These are phyloP conservation scores for Penicillium sp. DNA, from an alignment of 2,329 filamentous ascomycete genomes.

Conservation along the genomic window DNA sequence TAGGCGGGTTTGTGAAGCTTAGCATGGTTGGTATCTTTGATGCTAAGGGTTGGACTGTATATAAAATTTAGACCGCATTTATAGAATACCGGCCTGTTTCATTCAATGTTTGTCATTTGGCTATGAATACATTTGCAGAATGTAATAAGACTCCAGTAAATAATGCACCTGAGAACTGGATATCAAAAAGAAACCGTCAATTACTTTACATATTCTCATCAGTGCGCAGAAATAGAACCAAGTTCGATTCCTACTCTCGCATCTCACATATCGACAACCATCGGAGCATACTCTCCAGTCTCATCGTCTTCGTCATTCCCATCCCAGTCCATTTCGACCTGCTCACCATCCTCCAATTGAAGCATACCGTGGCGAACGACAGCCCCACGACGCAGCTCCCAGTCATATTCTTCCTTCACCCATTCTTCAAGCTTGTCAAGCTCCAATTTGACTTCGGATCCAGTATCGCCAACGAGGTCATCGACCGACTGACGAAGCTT, in stretches of 20 bases:
- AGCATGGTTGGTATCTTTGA: not conserved
- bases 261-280: slow-evolving; percentile 52
- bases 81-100: not conserved
- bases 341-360: slow-evolving; percentile 62
- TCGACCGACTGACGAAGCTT: slow-evolving; percentile 54
- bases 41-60: slow-evolving; percentile 3
- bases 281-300: slow-evolving; percentile 62
- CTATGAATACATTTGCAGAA: not conserved
- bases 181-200: not conserved
- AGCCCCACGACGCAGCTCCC: slow-evolving; percentile 54
- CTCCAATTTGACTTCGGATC: slow-evolving; percentile 48
- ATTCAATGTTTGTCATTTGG: not conserved
- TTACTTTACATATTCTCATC: not conserved
- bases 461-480: slow-evolving; percentile 39
- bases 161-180: not conserved
- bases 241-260: slow-evolving; percentile 15
- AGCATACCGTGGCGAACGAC: slow-evolving; percentile 58
- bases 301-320: slow-evolving; percentile 64
- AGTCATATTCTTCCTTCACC: slow-evolving; percentile 55
- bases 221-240: not conserved
- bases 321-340: slow-evolving; percentile 57
- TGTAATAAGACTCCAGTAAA: not conserved
- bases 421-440: slow-evolving; percentile 56
- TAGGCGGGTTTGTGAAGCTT: not conserved
- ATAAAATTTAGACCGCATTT: slow-evolving; percentile 5